Evolutionary conservation across 2,329 filamentous ascomycete species (phyloP).

Genomic region (Byssothecium circinans): DNA sequence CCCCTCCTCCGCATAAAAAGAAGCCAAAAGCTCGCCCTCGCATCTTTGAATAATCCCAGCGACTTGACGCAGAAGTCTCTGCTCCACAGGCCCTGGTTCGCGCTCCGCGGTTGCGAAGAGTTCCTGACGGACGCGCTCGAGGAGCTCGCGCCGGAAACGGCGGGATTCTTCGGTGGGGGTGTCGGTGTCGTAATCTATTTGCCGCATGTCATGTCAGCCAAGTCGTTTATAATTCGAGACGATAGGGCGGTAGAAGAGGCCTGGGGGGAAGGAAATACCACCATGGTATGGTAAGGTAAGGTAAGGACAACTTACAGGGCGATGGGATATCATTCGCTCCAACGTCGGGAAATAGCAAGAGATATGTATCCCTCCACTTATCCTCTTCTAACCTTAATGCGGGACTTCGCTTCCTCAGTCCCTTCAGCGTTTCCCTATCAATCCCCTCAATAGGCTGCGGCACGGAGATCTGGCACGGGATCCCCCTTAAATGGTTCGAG

Average conservation of each 20-base stretch:
- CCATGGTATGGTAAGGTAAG: too few species aligned
- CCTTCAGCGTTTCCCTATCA: constrained; percentile 40
- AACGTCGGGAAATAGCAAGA: constrained; percentile 41
- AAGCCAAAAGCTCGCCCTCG: constrained; percentile 26
- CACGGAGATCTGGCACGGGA: constrained; percentile 23
- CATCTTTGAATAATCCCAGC: constrained; percentile 32
- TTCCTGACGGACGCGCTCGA: constrained; percentile 34
- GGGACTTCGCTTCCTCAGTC: constrained; percentile 40
- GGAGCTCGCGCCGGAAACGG: constrained; percentile 40
- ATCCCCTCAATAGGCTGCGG: constrained; percentile 42
- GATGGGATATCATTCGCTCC: constrained; percentile 32
- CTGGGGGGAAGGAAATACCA: background rate
- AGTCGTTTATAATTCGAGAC: too few species aligned
- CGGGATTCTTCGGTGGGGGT: constrained; percentile 27
- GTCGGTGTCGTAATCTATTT: constrained; percentile 39
- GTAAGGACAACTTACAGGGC: constrained; percentile 33
- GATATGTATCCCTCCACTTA: constrained; percentile 46
- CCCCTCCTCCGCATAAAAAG: constrained; percentile 5
- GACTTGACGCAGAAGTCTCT: constrained; percentile 29
- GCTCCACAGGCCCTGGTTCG: constrained; percentile 24
- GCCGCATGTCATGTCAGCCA: constrained; percentile 5
- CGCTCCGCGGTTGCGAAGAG: constrained; percentile 29
- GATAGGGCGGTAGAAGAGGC: background rate
- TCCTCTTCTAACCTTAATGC: constrained; percentile 35
- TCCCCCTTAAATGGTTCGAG: constrained; percentile 35